Evolutionary conservation across 2,329 filamentous ascomycete species (phyloP).

Genomic region (Cladosporium halotolerans): DNA sequence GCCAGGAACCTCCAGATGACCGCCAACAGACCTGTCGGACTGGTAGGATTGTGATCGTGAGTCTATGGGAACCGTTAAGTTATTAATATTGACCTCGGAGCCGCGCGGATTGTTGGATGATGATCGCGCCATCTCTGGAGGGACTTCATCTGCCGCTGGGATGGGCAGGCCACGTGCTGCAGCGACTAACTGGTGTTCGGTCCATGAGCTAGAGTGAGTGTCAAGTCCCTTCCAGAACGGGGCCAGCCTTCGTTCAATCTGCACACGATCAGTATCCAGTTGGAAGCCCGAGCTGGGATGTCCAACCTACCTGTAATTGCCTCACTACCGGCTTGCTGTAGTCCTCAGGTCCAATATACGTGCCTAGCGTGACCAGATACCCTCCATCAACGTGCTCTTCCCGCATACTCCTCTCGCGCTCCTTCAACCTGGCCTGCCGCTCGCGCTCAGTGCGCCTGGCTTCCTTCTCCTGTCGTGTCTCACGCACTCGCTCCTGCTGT

Average conservation of each 20-base stretch:
- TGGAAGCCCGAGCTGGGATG: constrained; percentile 52
- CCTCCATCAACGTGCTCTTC: constrained; percentile 94
- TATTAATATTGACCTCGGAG: constrained; percentile 59
- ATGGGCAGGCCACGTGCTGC: constrained; percentile 78
- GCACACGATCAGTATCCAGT: neutral
- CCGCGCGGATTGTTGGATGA: constrained; percentile 38
- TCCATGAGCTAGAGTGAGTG: constrained; percentile 83
- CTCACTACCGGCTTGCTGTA: constrained; percentile 84
- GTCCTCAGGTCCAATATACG: constrained; percentile 87
- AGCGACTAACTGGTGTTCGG: constrained; percentile 90
- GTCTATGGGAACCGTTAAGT: constrained; percentile 71
- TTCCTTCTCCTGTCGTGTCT: constrained; percentile 88
- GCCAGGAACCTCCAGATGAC: constrained; percentile 46
- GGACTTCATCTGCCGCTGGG: constrained; percentile 75
- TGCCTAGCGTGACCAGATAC: constrained; percentile 86
- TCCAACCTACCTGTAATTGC: constrained; percentile 53
- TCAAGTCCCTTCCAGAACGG: constrained; percentile 94
- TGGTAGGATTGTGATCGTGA: constrained; percentile 70
- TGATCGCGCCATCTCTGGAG: constrained; percentile 57
- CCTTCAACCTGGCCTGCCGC: constrained; percentile 65
- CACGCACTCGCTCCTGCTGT: constrained; percentile 56
- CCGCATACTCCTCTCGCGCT: constrained; percentile 81
- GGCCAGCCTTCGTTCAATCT: constrained; percentile 89
- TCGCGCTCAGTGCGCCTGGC: constrained; percentile 80
- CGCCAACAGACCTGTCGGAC: constrained; percentile 59